A percentile compares a stretch with the other conserved stretches of the same genome.
phyloP scores from a whole-genome alignment of 106 monocot species.

The Agapanthus africanus region DNA sequence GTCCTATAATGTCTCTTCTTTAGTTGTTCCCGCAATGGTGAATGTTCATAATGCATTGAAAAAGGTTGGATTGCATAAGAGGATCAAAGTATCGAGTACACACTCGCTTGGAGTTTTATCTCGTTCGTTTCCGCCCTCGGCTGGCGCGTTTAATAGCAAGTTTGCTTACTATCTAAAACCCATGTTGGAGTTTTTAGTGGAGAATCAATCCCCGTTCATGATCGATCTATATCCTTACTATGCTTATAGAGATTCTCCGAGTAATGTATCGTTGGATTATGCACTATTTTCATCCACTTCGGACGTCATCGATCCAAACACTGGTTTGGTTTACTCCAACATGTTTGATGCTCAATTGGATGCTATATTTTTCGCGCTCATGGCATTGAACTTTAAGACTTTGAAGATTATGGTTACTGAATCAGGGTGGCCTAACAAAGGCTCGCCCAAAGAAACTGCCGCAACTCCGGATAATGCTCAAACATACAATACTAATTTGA shows the following conservation, averaged over 20 bases:
- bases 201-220: constrained; percentile 92
- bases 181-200: constrained; percentile 82
- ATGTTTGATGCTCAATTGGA: constrained; percentile 96
- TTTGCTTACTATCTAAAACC: constrained; percentile 85
- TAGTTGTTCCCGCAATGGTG: constrained; percentile 83
- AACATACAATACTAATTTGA: constrained; percentile 88
- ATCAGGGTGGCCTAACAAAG: constrained; percentile 92
- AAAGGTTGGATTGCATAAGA: constrained; percentile 71
- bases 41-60: constrained; percentile 70
- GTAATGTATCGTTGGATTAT: constrained; percentile 78
- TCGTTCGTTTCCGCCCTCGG: constrained; percentile 87
- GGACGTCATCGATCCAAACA: constrained; percentile 93
- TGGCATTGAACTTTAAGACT: constrained; percentile 76
- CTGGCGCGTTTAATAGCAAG: constrained; percentile 87
- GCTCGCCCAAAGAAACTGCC: constrained; percentile 62
- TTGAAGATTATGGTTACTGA: constrained; percentile 94
- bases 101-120: constrained; percentile 81
- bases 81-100: constrained; percentile 78
- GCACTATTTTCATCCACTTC: constrained; percentile 58
- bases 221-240: constrained; percentile 93
- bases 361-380: constrained; percentile 71
- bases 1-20: constrained; percentile 50
- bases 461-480: constrained; percentile 93
- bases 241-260: constrained; percentile 72
- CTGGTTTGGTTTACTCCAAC: constrained; percentile 88